phyloP scores from a whole-genome alignment of 108 stramenopile genomes.

The Cylindrotheca fusiformis region DNA sequence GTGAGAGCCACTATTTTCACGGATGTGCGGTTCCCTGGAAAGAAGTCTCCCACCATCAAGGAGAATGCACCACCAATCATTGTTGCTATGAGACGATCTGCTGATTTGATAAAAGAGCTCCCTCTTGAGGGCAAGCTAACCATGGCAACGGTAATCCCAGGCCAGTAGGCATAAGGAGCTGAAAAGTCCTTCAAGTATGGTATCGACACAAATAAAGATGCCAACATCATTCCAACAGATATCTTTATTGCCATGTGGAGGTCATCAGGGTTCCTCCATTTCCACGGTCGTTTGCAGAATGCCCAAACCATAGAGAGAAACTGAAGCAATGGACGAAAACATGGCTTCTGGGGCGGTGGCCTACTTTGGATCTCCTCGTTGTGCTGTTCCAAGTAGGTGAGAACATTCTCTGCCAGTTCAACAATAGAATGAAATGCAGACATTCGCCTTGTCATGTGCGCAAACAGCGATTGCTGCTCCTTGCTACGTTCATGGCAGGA shows the following conservation, averaged over 20 bases:
- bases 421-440: slow-evolving; percentile 24
- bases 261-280: not conserved
- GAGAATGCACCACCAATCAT: not conserved
- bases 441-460: slow-evolving; percentile 10
- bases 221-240: not conserved
- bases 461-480: slow-evolving; percentile 6
- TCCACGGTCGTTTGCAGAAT: not conserved
- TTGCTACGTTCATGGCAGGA: not conserved
- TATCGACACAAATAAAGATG: not conserved
- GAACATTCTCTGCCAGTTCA: slow-evolving; percentile 10
- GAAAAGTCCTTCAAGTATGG: not conserved
- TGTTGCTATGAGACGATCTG: not conserved
- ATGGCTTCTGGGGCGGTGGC: not conserved
- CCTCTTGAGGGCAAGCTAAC: not conserved
- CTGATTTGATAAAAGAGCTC: not conserved
- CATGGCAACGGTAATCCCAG: not conserved
- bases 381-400: not conserved
- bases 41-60: not conserved
- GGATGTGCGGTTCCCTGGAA: not conserved
- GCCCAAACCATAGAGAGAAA: not conserved
- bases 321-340: not conserved
- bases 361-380: not conserved
- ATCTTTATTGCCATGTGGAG: not conserved
- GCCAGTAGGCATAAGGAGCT: not conserved
- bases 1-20: not conserved